Base-by-base conservation (phyloP, 2,329 filamentous ascomycete species). In the Ceratocystis colombiana region DNA sequence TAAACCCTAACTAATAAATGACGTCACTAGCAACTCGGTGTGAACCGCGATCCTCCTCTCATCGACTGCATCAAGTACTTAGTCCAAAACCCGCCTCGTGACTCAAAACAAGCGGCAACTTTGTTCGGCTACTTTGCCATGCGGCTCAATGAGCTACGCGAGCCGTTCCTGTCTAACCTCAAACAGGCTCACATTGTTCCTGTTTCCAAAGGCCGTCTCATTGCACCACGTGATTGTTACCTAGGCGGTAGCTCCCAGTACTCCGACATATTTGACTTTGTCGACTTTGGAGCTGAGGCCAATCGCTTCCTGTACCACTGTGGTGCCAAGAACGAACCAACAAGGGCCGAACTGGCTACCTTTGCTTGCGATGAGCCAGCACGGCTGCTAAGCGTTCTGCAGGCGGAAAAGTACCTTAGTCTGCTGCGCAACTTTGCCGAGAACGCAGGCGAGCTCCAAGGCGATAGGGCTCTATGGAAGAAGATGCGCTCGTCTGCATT, bases 261-360 rank as follows among this genome's bases (percentile, higher is more conserved):
- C 71, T 88, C 85, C 10, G 89, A 96, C 41, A 95, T 99, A 41
- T 96, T 99, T 70, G 91, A 97, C 73, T 99, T 96, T 75, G 92
- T 97, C 15, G 89, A 97, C 73, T 99, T 96, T 76, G 91, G 93
- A 0, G 78, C 81, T 44, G 86, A 93, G 73, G 93, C 90, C 1
- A 97, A 97, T 72, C 80, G 88, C 0, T 99, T 99, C 72, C 77
- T 99, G 20, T 84, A 91, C 71, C 89, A 89, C 69, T 90, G 92
- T 70, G 94, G 94, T 8, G 93, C 91, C 2, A 96, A 96, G 75
- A 86, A 84, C 69, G 93, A 99, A 74, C 94, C 94, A 3, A 95
- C 88, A 2, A 94, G 89, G 71, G 74, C 84, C 2, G 94, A 99
- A 74, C 84, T 99, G 70, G 93, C 92, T 3, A 81, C 84, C 48